Conservation (phyloP, 768 basidiomycete genomes). For the Boletus tomentosulus region DNA sequence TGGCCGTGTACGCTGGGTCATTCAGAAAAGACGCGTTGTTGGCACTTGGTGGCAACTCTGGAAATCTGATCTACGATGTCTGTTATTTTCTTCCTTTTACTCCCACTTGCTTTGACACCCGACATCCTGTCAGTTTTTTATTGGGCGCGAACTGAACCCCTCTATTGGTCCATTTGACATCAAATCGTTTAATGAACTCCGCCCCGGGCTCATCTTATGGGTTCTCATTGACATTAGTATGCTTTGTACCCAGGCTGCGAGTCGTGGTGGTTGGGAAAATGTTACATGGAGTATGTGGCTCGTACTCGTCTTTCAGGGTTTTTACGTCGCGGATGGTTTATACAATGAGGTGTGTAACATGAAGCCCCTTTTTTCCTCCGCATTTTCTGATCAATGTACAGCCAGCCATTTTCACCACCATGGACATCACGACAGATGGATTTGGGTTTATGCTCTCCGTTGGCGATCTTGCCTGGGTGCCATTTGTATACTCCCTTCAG, state of each 20-base stretch:
- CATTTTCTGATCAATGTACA: constrained; percentile 26
- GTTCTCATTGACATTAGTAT: constrained; percentile 84
- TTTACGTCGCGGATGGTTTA: constrained; percentile 82
- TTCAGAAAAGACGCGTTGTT: constrained; percentile 69
- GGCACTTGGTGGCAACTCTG: constrained; percentile 90
- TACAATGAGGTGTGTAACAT: constrained; percentile 75
- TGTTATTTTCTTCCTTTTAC: constrained; percentile 24
- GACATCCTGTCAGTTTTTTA: constrained; percentile 64
- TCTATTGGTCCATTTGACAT: constrained; percentile 72
- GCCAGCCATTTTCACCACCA: constrained; percentile 88
- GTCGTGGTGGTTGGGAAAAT: constrained; percentile 56
- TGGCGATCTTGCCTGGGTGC: constrained; percentile 91
- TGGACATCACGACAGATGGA: constrained; percentile 97
- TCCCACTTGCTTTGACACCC: not conserved
- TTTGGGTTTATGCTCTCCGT: constrained; percentile 98
- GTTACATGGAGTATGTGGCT: constrained; percentile 92
- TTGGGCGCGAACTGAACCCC: constrained; percentile 94
- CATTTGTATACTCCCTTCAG: constrained; percentile 91
- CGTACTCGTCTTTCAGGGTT: constrained; percentile 77
- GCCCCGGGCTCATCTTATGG: constrained; percentile 81
- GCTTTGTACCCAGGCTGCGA: constrained; percentile 85
- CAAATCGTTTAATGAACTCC: constrained; percentile 51
- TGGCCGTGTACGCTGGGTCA: constrained; percentile 65
- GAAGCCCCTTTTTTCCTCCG: not conserved
- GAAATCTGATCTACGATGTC: constrained; percentile 87